Base-by-base conservation (phyloP, 495 filamentous ascomycete species). In the Hyphodiscus hymeniophilus region DNA sequence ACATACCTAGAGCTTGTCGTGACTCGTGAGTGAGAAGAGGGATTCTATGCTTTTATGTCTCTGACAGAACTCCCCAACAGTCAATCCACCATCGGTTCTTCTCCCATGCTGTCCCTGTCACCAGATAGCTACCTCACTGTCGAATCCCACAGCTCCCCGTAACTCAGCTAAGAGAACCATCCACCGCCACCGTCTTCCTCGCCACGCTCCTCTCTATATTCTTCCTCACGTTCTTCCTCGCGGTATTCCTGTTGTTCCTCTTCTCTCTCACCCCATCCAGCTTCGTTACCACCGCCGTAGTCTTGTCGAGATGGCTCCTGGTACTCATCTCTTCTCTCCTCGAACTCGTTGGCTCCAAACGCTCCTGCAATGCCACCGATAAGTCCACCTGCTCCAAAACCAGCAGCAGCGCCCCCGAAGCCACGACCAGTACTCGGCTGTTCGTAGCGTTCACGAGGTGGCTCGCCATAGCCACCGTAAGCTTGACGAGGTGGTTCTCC, bases 81-180 rank as follows among this genome's bases (percentile, higher is more conserved):
- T n/a, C n/a, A n/a, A n/a, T n/a, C n/a, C n/a, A n/a, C n/a, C n/a
- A n/a, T n/a, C n/a, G n/a, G n/a, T n/a, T n/a, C n/a, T n/a, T n/a
- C n/a, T n/a, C n/a, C n/a, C n/a, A n/a, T n/a, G n/a, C n/a, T n/a
- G n/a, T n/a, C n/a, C n/a, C n/a, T n/a, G n/a, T n/a, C n/a, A n/a
- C n/a, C n/a, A n/a, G n/a, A n/a, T n/a, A n/a, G n/a, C n/a, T n/a
- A n/a, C n/a, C n/a, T n/a, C n/a, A n/a, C n/a, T n/a, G n/a, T n/a
- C n/a, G n/a, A n/a, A n/a, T n/a, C n/a, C n/a, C n/a, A n/a, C n/a
- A n/a, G n/a, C n/a, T n/a, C n/a, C n/a, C n/a, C n/a, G n/a, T n/a
- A n/a, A n/a, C n/a, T n/a, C n/a, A n/a, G n/a, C 42, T 47, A 55
- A 47, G 24, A 33, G 41, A 56, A 52, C 50, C 54, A 52, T 7